Evolutionary conservation across 805 yeast genomes (phyloP), one percentile per base, ranked within the genome.

Genomic region (Candida hungchunana): DNA sequence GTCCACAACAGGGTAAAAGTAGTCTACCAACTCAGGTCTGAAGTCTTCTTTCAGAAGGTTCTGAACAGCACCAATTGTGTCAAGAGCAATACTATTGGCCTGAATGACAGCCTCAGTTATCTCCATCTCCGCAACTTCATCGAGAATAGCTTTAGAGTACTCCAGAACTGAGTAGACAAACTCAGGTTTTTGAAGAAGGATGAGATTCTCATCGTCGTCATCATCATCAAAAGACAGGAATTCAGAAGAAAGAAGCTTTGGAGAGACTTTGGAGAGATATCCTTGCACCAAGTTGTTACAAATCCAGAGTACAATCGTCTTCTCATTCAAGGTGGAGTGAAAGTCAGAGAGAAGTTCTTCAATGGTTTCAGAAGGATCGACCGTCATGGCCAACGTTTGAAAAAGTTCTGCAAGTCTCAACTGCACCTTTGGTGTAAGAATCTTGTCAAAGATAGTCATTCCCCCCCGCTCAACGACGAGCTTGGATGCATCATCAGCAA

Each of bases 1-100:
- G 33, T 85, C 88, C 18, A 89, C 67, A 1, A 88, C 69, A 0
- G 90, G 82, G 47, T 77, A 85, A 7, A 93, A 55, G 37, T 72
- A 68, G 42, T 86, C 94, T 42, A 85, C 73, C 21, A 90, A 58
- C 39, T 82, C 82, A 13, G 65, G 64, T 26, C 69, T 49, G 18
- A 51, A 46, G 4, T 50, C 55, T 14, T 43, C 37, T 21, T 39
- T 18, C 28, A 67, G 31, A 5, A 54, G 37, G 10, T 40, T 43
- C n/a, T 63, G 56, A 4, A 56, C 53, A 12, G 46, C 41, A 1
- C 59, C 57, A 25, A 79, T 64, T 0, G 78, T 50, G 32, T 68
- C 69, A 5, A 78, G 41, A 0, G 80, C 67, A 10, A 71, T 59
- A 3, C 62, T 53, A 18, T 37, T 40, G 1, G 44, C 47, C 31